Conservation (phyloP, 768 basidiomycete species). For the Sarcomyxa edulis region DNA sequence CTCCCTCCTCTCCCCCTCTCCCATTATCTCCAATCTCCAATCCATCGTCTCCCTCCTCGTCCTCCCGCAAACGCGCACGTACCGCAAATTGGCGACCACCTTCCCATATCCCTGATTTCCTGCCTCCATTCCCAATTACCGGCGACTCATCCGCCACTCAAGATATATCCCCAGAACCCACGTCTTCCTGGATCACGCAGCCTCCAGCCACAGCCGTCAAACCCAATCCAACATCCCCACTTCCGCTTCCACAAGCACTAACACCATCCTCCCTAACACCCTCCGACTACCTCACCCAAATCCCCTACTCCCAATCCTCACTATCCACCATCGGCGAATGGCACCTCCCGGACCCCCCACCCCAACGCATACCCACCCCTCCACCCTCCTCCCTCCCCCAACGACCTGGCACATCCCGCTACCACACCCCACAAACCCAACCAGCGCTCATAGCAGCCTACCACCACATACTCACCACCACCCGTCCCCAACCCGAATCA, state of each 20-base stretch:
- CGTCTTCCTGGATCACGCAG: constrained; percentile 23
- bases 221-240: constrained; percentile 30
- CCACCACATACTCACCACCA: constrained; percentile 74
- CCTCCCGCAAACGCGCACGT: constrained; percentile 53
- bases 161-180: constrained; percentile 27
- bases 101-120: constrained; percentile 56
- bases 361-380: constrained; percentile 17
- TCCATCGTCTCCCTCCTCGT: constrained; percentile 49
- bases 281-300: constrained; percentile 66
- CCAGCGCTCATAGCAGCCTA: constrained; percentile 65
- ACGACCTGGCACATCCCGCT: constrained; percentile 20
- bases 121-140: constrained; percentile 60
- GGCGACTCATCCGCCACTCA: constrained; percentile 23
- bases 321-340: constrained; percentile 61
- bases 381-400: constrained; percentile 4
- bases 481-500: constrained; percentile 43
- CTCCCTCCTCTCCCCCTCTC: no score
- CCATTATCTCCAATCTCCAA: constrained; percentile 57
- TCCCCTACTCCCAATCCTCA: constrained; percentile 72
- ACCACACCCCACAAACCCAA: constrained; percentile 52
- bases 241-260: constrained; percentile 37
- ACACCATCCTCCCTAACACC: constrained; percentile 42
- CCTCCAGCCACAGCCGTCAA: constrained; percentile 28
- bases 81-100: constrained; percentile 56
- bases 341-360: constrained; percentile 53